A percentile compares a stretch with the other conserved stretches of the same genome.
Evolutionary conservation across 2,329 filamentous ascomycete species (phyloP).

Genomic region (Periconia sp.): DNA sequence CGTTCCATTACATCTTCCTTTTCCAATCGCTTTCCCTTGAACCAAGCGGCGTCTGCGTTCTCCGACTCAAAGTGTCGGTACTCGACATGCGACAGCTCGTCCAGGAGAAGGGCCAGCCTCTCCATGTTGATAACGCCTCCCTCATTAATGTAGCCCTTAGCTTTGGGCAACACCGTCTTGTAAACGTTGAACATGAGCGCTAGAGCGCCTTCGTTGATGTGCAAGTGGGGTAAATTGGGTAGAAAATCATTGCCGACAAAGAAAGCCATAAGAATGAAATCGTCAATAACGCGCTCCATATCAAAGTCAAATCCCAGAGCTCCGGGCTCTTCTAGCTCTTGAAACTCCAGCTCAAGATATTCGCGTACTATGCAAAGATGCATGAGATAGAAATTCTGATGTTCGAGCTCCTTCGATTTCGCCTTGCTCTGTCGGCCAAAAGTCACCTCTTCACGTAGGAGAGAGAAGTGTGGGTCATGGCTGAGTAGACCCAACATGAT

Average conservation of each 20-base stretch:
- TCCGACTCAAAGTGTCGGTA: conserved; percentile 92
- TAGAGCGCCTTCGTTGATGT: conserved; percentile 97
- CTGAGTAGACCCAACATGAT: conserved; percentile 98
- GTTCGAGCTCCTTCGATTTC: conserved; percentile 94
- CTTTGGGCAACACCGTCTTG: conserved; percentile 82
- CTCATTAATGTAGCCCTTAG: conserved; percentile 95
- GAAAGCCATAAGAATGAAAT: conserved; percentile 99
- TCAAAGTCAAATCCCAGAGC: conserved; percentile 78
- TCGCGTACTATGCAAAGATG: conserved; percentile 97
- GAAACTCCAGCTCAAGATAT: conserved; percentile 95
- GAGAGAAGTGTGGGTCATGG: conserved; percentile 96
- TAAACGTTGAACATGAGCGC: conserved; percentile 98
- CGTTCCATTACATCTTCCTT: conserved; percentile 68
- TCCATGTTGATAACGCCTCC: conserved; percentile 87
- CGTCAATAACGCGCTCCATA: conserved; percentile 95
- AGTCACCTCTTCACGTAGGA: conserved; percentile 95
- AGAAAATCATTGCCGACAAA: conserved; percentile 99
- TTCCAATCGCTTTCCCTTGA: conserved; percentile 79
- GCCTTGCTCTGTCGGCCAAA: conserved; percentile 86
- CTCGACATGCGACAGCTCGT: conserved; percentile 86
- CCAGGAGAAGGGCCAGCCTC: conserved; percentile 74
- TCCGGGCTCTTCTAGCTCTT: conserved; percentile 78
- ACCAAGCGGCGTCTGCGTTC: conserved; percentile 85
- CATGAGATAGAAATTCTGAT: conserved; percentile 97
- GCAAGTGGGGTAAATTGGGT: conserved; percentile 90